A percentile compares a stretch with the other conserved stretches of the same genome.
Evolutionary conservation across 208 protist genomes (phyloP).

Genomic region (Leishmania tarentolae): DNA sequence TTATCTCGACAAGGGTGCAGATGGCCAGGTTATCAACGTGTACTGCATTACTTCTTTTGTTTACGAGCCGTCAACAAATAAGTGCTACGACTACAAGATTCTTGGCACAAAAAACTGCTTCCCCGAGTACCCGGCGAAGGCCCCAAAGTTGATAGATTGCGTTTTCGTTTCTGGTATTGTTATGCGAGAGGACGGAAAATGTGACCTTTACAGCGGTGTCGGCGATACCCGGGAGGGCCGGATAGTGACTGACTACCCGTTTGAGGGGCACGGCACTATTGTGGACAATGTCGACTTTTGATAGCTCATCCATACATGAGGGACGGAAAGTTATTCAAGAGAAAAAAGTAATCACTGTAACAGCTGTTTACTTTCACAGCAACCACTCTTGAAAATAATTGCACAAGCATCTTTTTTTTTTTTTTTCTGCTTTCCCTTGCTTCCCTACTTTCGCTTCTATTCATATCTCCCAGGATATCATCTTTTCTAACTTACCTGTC

Average conservation of each 20-base stretch:
- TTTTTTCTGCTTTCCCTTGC: background rate
- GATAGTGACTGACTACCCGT: slow-evolving; percentile 72
- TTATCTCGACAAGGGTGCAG: slow-evolving; percentile 41
- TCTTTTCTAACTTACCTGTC: background rate
- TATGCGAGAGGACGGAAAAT: slow-evolving; percentile 68
- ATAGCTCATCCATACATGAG: background rate
- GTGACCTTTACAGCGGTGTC: slow-evolving; percentile 70
- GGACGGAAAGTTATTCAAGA: background rate
- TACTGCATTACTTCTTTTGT: slow-evolving; percentile 73
- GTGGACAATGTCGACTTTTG: slow-evolving; percentile 50
- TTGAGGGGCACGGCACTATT: slow-evolving; percentile 61
- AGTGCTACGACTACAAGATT: slow-evolving; percentile 59
- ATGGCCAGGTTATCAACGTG: slow-evolving; percentile 45
- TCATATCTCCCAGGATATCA: background rate
- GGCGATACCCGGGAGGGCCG: slow-evolving; percentile 67
- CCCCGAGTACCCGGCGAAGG: slow-evolving; percentile 60
- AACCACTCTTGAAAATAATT: background rate
- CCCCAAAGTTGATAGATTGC: slow-evolving; percentile 58
- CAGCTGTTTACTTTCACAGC: background rate
- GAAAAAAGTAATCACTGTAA: background rate
- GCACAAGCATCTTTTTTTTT: no score
- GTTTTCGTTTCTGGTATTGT: slow-evolving; percentile 67
- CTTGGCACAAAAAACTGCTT: slow-evolving; percentile 66
- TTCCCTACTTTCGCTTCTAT: background rate
- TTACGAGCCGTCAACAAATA: slow-evolving; percentile 51